Percentiles rank a stretch among this genome's conserved stretches.
Conservation (phyloP, 2,329 filamentous ascomycete genomes). For the Colletotrichum sp. region DNA sequence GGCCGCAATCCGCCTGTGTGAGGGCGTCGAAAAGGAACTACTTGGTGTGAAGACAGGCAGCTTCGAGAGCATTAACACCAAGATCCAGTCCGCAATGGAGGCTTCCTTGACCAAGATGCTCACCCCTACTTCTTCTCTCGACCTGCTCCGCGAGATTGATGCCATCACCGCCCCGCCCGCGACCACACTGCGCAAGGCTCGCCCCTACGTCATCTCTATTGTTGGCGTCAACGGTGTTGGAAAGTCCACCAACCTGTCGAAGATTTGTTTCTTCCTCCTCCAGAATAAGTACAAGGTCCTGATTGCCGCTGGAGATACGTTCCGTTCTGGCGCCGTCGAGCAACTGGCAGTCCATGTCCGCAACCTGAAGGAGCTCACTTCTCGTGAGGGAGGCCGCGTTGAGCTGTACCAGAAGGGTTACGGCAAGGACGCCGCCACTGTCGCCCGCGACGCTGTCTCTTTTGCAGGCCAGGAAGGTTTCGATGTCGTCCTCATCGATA, state of each 20-base stretch:
- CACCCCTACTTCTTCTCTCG: constrained; percentile 92
- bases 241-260: constrained; percentile 96
- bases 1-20: constrained; percentile 88
- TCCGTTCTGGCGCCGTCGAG: constrained; percentile 95
- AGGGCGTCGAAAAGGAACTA: constrained; percentile 89
- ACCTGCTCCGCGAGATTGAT: constrained; percentile 92
- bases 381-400: constrained; percentile 82
- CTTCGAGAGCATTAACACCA: constrained; percentile 88
- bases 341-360: constrained; percentile 95
- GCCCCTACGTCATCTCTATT: constrained; percentile 97
- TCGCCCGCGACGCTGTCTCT: constrained; percentile 91
- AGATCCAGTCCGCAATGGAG: constrained; percentile 87
- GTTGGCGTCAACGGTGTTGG: constrained; percentile 98
- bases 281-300: constrained; percentile 97
- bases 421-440: constrained; percentile 94
- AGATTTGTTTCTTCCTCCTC: constrained; percentile 96
- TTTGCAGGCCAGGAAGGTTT: constrained; percentile 78
- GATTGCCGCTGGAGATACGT: constrained; percentile 94
- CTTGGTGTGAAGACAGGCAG: constrained; percentile 89
- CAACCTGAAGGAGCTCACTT: constrained; percentile 87
- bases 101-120: constrained; percentile 93
- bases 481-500: constrained; percentile 97
- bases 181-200: constrained; percentile 66
- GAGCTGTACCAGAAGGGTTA: constrained; percentile 98
- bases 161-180: constrained; percentile 72